Evolutionary conservation across 2,329 filamentous ascomycete species (phyloP), one percentile per base, ranked within the genome.

Genomic region (Whalleya microplaca): DNA sequence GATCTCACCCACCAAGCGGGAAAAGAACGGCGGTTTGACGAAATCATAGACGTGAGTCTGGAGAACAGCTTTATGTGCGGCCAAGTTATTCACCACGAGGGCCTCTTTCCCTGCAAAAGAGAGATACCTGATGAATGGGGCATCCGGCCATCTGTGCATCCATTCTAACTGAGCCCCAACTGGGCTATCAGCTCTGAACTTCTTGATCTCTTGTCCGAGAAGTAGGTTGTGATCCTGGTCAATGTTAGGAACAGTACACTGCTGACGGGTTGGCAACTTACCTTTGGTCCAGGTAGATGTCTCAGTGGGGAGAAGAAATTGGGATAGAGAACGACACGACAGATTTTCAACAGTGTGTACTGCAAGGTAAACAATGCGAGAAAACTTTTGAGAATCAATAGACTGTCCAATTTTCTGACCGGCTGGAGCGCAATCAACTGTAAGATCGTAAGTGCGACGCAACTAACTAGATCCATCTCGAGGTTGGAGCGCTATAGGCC

Each of bases 281-380:
- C 77, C 64, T 71, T 75, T 16, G 78, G 78, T 0, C 76, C 77
- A 0, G 78, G 78, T 1, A 81, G 61, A 48, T 76, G 66, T 14
- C 77, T 71, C n/a, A 79, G 65, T 0, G 77, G 74, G 0, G 78
- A 81, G 45, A 78, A 54, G 52, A 72, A 71, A 47, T 70, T 69
- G 3, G 78, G 78, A 53, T 78, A 80, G 21, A 81, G 58, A 54
- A 78, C 68, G 41, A 74, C 52, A 14, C 66, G 64, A 61, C 77
- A 78, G 4, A 65, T 32, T 41, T 71, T 69, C 51, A 70, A 23
- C 4, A 69, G 2, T 12, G 59, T n/a, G 46, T 68, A 66, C 19
- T 68, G 62, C 9, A 53, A 8, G 10, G 58, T 19, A 16, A 64
- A 19, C 1, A 56, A 21, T n/a, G 19, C n/a, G n/a, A 46, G 10